phyloP scores from a whole-genome alignment of 1,284 basidiomycete species.

The Apiotrichum akiyoshidainum region DNA sequence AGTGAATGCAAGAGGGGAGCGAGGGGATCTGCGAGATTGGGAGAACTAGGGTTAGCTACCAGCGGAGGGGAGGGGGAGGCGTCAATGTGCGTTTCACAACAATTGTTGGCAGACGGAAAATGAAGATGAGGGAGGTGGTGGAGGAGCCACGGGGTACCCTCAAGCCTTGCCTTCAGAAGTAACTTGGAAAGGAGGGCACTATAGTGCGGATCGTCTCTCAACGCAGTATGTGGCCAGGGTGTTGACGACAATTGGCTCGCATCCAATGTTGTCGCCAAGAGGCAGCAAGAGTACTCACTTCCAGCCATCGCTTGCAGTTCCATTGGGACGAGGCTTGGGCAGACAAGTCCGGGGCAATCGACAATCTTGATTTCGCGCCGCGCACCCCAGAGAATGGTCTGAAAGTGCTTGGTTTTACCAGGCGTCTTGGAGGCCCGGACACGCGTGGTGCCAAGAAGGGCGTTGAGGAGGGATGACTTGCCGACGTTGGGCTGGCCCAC shows the following conservation, averaged over 20 bases:
- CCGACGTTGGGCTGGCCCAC: constrained; percentile 94
- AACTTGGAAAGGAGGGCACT: no score
- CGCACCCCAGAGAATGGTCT: constrained; percentile 73
- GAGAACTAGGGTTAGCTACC: constrained; percentile 57
- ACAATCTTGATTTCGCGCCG: constrained; percentile 73
- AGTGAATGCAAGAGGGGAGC: constrained; percentile 69
- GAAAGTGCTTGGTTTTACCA: constrained; percentile 94
- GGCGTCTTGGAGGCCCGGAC: constrained; percentile 85
- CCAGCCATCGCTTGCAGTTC: constrained; percentile 65
- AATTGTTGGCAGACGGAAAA: no score
- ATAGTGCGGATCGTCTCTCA: no score
- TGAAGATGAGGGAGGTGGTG: no score
- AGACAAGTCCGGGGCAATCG: constrained; percentile 79
- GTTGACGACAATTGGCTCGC: no score
- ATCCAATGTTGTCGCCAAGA: not conserved
- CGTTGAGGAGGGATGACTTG: constrained; percentile 86
- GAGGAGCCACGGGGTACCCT: no score
- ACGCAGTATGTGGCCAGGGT: no score
- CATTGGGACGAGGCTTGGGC: constrained; percentile 72
- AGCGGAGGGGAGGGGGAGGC: not conserved
- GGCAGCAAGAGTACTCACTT: constrained; percentile 21
- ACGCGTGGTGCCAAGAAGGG: constrained; percentile 74
- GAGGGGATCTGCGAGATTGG: constrained; percentile 84
- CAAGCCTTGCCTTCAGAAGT: no score
- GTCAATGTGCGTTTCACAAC: not conserved